A percentile compares a stretch with the other conserved stretches of the same genome.
Evolutionary conservation across 169 alveolate species (phyloP).

Genomic region (Cryptosporidium felis): DNA sequence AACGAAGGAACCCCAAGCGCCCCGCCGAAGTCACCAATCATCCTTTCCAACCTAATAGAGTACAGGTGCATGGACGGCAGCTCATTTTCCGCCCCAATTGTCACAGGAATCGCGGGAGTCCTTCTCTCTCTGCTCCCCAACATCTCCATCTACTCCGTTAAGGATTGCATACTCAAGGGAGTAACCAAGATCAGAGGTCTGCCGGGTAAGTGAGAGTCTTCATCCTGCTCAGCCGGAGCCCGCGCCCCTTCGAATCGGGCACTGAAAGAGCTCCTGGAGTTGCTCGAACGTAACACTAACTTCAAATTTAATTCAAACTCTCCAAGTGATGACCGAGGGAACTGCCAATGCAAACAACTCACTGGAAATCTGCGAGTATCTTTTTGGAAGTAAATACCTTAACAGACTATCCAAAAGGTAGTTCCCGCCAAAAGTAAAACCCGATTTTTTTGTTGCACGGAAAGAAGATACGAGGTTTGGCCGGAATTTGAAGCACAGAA

Average conservation of each 20-base stretch:
- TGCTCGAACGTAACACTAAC: no score
- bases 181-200: slow-evolving; percentile 60
- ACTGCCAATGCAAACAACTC: slow-evolving; percentile 46
- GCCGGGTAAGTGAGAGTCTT: slow-evolving; percentile 72
- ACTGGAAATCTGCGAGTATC: slow-evolving; percentile 42
- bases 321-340: slow-evolving; percentile 43
- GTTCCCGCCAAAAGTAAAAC: no score
- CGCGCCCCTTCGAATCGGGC: no score
- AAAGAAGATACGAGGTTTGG: no score
- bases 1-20: no score
- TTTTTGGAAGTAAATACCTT: slow-evolving; percentile 3
- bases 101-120: slow-evolving; percentile 78
- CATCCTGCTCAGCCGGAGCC: no score
- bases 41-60: no score
- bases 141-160: slow-evolving; percentile 73
- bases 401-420: slow-evolving; percentile 7
- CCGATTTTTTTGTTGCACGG: no score
- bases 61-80: slow-evolving; percentile 77
- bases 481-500: no score
- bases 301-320: neutral
- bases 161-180: slow-evolving; percentile 73
- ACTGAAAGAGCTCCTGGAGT: no score
- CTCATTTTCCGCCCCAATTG: slow-evolving; percentile 79
- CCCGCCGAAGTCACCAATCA: no score
- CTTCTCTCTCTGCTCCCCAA: slow-evolving; percentile 76